A percentile compares a stretch with the other conserved stretches of the same genome.
These are phyloP conservation scores for Madurella fahalii DNA, from an alignment of 2,329 filamentous ascomycete species.

Conservation along the genomic window DNA sequence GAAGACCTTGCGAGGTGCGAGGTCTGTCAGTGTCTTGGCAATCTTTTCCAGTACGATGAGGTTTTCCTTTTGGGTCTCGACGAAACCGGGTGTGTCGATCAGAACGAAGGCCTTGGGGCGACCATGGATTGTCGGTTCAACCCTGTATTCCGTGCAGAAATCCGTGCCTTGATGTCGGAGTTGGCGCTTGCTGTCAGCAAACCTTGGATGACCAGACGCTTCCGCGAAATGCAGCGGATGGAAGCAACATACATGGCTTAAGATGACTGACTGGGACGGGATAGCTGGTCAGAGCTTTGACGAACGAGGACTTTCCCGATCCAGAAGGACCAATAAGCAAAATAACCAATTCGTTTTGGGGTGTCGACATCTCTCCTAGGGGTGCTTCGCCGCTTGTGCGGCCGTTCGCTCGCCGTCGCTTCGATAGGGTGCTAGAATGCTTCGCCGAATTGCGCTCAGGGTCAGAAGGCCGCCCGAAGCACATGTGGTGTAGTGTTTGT, in stretches of 20 bases:
- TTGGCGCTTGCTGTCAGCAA: too few relatives aligned
- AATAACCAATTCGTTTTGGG: background rate
- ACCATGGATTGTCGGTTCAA: slow-evolving; percentile 1
- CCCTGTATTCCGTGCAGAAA: background rate
- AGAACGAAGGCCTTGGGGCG: slow-evolving; percentile 1
- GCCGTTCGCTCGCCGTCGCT: too few relatives aligned
- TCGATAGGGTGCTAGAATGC: too few relatives aligned
- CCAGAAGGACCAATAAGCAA: slow-evolving; percentile 2
- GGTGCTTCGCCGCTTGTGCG: too few relatives aligned
- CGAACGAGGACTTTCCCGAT: slow-evolving; percentile 1
- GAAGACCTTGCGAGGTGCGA: too few relatives aligned
- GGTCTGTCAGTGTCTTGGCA: too few relatives aligned
- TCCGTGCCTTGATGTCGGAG: background rate
- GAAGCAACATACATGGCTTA: background rate
- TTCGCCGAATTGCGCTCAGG: too few relatives aligned
- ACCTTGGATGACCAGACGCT: too few relatives aligned
- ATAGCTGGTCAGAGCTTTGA: background rate
- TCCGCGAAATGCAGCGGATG: too few relatives aligned
- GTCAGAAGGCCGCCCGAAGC: too few relatives aligned
- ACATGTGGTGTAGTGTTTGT: too few relatives aligned
- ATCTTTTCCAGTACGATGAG: too few relatives aligned
- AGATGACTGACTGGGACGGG: background rate
- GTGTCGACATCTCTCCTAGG: background rate
- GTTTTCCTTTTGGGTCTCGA: background rate
- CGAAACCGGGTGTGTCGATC: slow-evolving; percentile 5